Percentiles rank a stretch among this genome's conserved stretches.
Conservation (phyloP, 192 early-diverging fungal species). For the Podila epicladia region DNA sequence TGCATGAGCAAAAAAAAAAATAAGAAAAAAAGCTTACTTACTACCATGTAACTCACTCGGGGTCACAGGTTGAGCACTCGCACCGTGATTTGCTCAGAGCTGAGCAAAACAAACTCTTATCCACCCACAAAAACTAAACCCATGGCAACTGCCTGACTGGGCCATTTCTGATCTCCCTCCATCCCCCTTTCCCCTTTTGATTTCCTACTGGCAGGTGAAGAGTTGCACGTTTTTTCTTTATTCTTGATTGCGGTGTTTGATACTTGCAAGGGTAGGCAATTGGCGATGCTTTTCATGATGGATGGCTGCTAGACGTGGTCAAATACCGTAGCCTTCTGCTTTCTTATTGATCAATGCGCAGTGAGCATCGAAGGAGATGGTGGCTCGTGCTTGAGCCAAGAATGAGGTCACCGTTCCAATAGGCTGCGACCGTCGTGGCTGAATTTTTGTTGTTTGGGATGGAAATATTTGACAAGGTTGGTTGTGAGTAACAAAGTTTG, state of each 20-base stretch:
- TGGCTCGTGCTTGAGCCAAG: conserved; percentile 41
- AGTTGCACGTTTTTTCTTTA: neutral
- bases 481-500: neutral
- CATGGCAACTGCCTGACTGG: no score
- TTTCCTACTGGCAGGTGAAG: no score
- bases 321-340: neutral
- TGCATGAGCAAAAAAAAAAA: neutral
- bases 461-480: no score
- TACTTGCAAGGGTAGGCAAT: neutral
- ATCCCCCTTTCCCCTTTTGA: no score
- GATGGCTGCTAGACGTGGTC: neutral
- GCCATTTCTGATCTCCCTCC: no score
- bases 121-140: no score
- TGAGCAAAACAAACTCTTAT: no score
- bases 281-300: neutral
- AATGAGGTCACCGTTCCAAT: conserved; percentile 42
- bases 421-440: conserved; percentile 42
- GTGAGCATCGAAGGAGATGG: conserved; percentile 36
- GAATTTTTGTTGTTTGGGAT: neutral
- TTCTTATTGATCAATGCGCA: conserved; percentile 25
- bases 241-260: no score
- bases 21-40: no score
- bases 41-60: no score
- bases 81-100: neutral
- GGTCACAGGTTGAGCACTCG: neutral